A percentile compares a stretch with the other conserved stretches of the same genome.
Conservation (phyloP, 352 stramenopile species). For the Phytopythium delawarense region DNA sequence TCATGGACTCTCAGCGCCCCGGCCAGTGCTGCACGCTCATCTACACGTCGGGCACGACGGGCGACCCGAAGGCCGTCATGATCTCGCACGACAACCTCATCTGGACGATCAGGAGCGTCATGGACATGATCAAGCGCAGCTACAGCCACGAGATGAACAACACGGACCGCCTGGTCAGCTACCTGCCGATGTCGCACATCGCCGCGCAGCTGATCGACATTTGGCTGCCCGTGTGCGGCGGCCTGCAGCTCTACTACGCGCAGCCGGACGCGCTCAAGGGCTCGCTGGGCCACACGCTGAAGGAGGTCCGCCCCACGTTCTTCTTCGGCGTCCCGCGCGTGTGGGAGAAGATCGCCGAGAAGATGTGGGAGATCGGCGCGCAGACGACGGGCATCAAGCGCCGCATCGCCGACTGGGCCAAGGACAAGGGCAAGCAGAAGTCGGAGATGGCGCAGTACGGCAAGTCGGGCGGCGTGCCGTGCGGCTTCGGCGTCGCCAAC, state of each 20-base stretch:
- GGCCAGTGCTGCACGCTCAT: conserved; percentile 90
- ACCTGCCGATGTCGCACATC: conserved; percentile 89
- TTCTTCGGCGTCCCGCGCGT: conserved; percentile 91
- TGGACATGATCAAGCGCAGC: conserved; percentile 56
- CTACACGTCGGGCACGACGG: conserved; percentile 95
- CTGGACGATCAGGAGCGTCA: conserved; percentile 73
- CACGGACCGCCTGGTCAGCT: conserved; percentile 77
- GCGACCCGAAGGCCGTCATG: conserved; percentile 95
- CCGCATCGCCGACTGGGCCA: conserved; percentile 88
- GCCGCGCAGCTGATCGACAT: conserved; percentile 88
- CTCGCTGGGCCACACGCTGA: conserved; percentile 78
- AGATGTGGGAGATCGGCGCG: conserved; percentile 81
- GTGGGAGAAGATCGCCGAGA: conserved; percentile 92
- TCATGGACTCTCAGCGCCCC: conserved; percentile 77
- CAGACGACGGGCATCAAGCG: conserved; percentile 91
- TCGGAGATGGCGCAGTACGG: conserved; percentile 81
- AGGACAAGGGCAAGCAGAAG: conserved; percentile 80
- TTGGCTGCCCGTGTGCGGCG: conserved; percentile 59
- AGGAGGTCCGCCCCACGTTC: conserved; percentile 84
- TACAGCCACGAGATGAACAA: conserved; percentile 57
- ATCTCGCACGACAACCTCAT: conserved; percentile 94
- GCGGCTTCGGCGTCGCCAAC: conserved; percentile 88
- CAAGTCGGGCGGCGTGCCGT: conserved; percentile 80
- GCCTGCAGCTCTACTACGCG: conserved; percentile 82
- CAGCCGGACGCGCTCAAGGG: conserved; percentile 90